Evolutionary conservation across 164 flowering plant species (phyloP), one percentile per base, ranked within the genome.

Genomic region (Saururus chinensis): DNA sequence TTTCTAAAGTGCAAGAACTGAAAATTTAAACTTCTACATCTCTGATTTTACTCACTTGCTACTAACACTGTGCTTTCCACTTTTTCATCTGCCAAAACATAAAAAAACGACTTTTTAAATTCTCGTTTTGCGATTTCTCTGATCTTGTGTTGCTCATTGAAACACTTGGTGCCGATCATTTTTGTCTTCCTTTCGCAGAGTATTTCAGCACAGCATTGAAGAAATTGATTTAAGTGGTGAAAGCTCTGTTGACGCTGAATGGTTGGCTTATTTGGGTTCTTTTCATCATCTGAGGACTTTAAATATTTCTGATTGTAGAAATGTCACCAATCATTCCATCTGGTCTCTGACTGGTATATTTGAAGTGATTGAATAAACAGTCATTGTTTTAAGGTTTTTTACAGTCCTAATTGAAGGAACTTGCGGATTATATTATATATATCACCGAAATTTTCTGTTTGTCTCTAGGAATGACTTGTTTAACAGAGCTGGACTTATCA

Each of bases 241-340:
- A 69, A 79, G 52, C 63, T 70, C 56, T 56, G 95, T 93, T 62
- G 96, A 93, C 69, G 87, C 87, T 1, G 99, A 92, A 73, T 92
- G 98, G 98, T 82, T 86, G 83, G 96, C 92, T 11, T 92, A 88
- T 65, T 42, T 89, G 60, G 96, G 96, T 53, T 88, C 82, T 24
- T 90, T 88, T 63, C 73, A 70, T 9, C 67, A 72, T 68, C 75
- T 93, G 69, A 78, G 80, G 13, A 64, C 77, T 1, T 70, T 92
- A 51, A 81, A 79, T 67, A n/a, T 90, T 20, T 77, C 97, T 0
- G 87, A 74, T 58, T 90, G 99, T 70, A 82, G 73, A 37, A 73
- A 75, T 64, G 71, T 93, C 68, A 80, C 65, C 65, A 82, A 71
- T 74, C 77, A 89, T 42, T 82, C 92, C 19, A 71, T 93, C 68